Evolutionary conservation across 139 green algal species (phyloP), one percentile per base, ranked within the genome.

Genomic region (Coccomyxa sp.): DNA sequence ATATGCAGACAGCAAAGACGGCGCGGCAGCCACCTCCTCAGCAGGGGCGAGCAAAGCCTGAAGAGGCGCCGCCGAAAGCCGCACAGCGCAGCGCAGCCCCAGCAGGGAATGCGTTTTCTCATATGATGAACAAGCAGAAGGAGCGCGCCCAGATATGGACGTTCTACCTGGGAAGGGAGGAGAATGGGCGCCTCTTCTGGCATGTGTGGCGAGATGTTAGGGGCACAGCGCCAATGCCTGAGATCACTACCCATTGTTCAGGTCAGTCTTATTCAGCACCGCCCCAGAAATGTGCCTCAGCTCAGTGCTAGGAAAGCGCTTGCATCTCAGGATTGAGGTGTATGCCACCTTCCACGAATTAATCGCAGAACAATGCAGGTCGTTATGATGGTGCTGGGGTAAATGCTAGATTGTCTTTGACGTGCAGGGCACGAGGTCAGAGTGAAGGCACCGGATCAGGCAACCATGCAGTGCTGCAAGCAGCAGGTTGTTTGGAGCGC

Each of bases 91-190:
- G 39, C 54, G 72, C 31, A 29, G 75, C 31, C 6, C 29, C 8
- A 27, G 29, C 8, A 55, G 24, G 24, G 38, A 75, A 55, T 44
- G 75, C 34, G 8, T 76, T 54, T 76, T 31, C 70, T 29, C 34
- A 76, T 6, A 40, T 82, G 54, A 82, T 82, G 70, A 29, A 76
- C 9, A 33, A 72, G 29, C 71, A 78, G 38, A 50, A 71, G 12
- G 70, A 78, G 78, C 38, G 36, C 29, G 55, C 37, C 12, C 50
- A 78, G 71, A 37, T 78, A 24, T 38, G 58, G 29, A 24, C 71
- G 39, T 82, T 82, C 55, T 82, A 75, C 58, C 55, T 82, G n/a
- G 78, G 77, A n/a, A 71, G 50, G 27, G 34, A 64, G 70, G 44
- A 10, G 36, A 55, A 78, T 58, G 41, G 54, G 2, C 55, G 7